Evolutionary conservation across 139 green algal genomes (phyloP), one percentile per base, ranked within the genome.

Genomic region (Astrephomene gubernaculifera): DNA sequence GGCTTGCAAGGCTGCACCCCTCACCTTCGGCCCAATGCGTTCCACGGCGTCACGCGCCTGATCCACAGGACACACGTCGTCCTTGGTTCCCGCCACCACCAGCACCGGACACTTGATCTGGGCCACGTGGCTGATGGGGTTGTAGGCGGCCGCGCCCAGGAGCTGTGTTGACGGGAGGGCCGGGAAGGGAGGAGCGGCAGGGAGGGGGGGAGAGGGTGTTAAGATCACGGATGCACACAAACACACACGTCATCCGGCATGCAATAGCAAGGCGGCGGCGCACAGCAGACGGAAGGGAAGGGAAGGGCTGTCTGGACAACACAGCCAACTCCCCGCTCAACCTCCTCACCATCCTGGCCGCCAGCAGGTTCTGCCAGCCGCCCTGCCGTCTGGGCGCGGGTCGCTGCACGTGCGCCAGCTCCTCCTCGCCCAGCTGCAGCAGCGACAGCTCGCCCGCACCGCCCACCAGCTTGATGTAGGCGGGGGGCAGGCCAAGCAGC

Each of bases 401-500:
- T 24, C 65, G 79, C 79, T 70, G 65, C 38, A 74, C 44, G 31
- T 84, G 63, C 29, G 60, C 61, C 45, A 69, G 22, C 44, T 70
- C 79, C 65, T 78, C 79, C 3, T 57, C 65, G 8, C 67, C 78
- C 65, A 86, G 65, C 79, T 86, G 79, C 65, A 86, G 49, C 35
- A 86, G 64, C 35, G 79, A 10, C 65, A 86, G 64, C 65, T 86
- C 79, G 2, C 65, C 64, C 45, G 21, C 41, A 21, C 65, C 12
- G 10, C 79, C 79, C 31, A 86, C 57, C 45, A 86, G n/a, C 79
- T 86, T 86, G 64, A 86, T 86, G 79, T 86, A 86, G 12, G 79
- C 79, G 17, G 79, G 79, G 8, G 45, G 45, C 65, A 86, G 45
- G 45, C 79, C 79, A 33, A 86, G 79, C 29, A 65, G 6, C 1